Evolutionary conservation across 176 grass and related monocot species (phyloP).

Genomic region (Triticum urartu): DNA sequence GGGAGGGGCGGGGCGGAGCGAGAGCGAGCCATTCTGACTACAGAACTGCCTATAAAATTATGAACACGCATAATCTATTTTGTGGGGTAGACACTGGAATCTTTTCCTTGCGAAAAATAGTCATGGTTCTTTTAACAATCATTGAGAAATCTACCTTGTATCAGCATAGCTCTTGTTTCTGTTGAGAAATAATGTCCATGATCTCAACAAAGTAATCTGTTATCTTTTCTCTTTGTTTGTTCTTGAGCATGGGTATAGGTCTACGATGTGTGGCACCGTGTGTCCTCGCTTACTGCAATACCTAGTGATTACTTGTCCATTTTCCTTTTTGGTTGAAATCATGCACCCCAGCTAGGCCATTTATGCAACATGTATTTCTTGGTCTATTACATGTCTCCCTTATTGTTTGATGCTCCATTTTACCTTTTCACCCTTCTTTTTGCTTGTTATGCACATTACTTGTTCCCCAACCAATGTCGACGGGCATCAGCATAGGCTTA

Average conservation of each 20-base stretch:
- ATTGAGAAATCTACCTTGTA: background rate
- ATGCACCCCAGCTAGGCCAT: background rate
- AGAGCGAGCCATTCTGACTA: too few species aligned
- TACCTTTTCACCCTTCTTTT: background rate
- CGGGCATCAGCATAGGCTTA: background rate
- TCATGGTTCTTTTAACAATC: background rate
- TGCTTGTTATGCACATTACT: background rate
- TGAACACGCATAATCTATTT: background rate
- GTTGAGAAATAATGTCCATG: background rate
- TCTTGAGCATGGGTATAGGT: background rate
- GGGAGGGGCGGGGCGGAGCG: too few species aligned
- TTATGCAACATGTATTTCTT: background rate
- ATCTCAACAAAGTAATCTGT: background rate
- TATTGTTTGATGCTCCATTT: background rate
- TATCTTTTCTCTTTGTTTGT: background rate
- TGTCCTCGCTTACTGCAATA: background rate
- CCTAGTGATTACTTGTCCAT: background rate
- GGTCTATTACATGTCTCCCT: background rate
- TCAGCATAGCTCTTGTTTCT: background rate
- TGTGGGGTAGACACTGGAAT: background rate
- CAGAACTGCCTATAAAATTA: too few species aligned
- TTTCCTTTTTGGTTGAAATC: background rate
- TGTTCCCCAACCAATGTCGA: background rate
- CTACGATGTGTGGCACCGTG: background rate
- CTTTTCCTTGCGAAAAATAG: background rate